Evolutionary conservation across 805 yeast species (phyloP), one percentile per base, ranked within the genome.

Genomic region (Myxozyma mucilagina): DNA sequence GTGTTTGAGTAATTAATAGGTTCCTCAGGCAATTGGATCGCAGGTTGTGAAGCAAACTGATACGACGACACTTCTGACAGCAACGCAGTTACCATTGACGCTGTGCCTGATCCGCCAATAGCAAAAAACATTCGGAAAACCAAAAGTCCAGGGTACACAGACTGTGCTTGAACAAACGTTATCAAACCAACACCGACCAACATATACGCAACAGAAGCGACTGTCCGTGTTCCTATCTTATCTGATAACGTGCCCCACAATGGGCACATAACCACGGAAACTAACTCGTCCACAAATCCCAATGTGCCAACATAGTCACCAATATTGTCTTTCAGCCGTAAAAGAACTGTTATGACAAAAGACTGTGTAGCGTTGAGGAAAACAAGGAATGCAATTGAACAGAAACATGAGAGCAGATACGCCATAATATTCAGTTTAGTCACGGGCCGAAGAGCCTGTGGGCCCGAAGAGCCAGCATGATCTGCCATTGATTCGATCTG

Each of bases 161-260:
- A 64, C 50, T 68, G 68, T 2, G 77, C 81, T 9, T 80, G 67
- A 1, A 86, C 85, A 67, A 82, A 85, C 0, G 84, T 74, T 43
- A 78, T 63, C 20, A 86, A 70, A 36, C 84, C 75, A 2, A 77
- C 16, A 7, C 84, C 84, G 38, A 82, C 69, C 11, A 80, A 64
- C n/a, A 76, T 43, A 47, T 85, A 79, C 11, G 89, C 85, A 3
- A 70, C 61, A 11, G 78, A 72, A 47, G 80, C 80, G 13, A 85
- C 78, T 29, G 82, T 73, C 58, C 85, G 79, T 1, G 90, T 76
- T 4, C 90, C 90, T 53, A 85, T 72, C 65, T 80, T 79, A 68
- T 87, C 92, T 65, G 84, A 79, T 32, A 84, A 68, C 0, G 87
- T 81, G 3, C 92, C 93, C 64, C 86, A 73, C 24, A 86, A 72